Percentiles rank a stretch among this genome's conserved stretches.
These are phyloP conservation scores for Gentiana dahurica DNA, from an alignment of 257 asterid genomes.

Conservation along the genomic window DNA sequence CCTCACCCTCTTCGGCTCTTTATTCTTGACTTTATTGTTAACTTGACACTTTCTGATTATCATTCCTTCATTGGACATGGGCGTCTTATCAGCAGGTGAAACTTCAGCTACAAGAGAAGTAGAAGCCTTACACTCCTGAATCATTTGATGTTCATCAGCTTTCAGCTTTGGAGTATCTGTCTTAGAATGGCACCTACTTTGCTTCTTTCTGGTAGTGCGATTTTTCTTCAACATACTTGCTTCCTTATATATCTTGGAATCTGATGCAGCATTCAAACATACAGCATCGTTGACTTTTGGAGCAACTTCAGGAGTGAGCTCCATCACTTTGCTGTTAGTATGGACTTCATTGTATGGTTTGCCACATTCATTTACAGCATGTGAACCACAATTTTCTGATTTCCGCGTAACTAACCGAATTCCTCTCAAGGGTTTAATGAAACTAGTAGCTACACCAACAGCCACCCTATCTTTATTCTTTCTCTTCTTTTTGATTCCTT, in stretches of 20 bases:
- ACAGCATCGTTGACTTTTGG: constrained; percentile 5
- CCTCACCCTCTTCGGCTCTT: constrained; percentile 33
- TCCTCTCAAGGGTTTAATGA: constrained; percentile 13
- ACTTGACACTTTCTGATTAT: constrained; percentile 13
- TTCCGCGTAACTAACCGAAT: constrained; percentile 15
- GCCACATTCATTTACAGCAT: constrained; percentile 17
- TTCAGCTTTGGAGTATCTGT: constrained; percentile 16
- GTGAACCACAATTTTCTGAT: constrained; percentile 9
- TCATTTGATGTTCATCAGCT: constrained; percentile 18
- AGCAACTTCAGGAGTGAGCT: constrained; percentile 10
- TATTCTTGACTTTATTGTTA: constrained; percentile 11
- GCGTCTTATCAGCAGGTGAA: constrained; percentile 19
- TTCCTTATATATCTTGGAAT: constrained; percentile 14
- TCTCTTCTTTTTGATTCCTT: constrained; percentile 12
- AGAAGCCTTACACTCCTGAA: constrained; percentile 15
- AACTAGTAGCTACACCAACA: constrained; percentile 18
- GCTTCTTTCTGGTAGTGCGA: constrained; percentile 13
- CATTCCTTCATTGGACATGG: constrained; percentile 14
- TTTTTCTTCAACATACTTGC: constrained; percentile 17
- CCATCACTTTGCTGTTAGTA: constrained; percentile 16
- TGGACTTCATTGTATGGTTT: constrained; percentile 14
- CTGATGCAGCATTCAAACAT: constrained; percentile 23
- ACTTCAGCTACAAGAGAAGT: constrained; percentile 16
- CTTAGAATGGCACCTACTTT: constrained; percentile 8
- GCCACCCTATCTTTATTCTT: constrained; percentile 35